Conservation (phyloP, 2,329 filamentous ascomycete species). For the Clonostachys byssicola region DNA sequence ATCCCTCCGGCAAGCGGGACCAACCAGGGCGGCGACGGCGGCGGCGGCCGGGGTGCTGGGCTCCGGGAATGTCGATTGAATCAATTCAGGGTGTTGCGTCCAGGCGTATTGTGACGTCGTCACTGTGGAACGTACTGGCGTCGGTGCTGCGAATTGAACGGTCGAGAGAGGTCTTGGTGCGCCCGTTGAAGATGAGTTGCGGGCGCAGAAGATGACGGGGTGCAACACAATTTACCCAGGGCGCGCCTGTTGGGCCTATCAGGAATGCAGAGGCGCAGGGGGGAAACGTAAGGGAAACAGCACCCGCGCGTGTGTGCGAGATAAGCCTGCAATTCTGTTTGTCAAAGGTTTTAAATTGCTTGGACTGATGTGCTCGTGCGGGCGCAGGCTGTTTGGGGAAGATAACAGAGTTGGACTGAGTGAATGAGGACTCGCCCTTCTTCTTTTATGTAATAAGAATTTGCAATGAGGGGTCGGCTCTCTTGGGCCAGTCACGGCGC, state of each 20-base stretch:
- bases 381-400: constrained; percentile 15
- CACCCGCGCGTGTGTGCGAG: not conserved
- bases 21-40: constrained; percentile 19
- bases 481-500: not conserved
- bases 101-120: constrained; percentile 2
- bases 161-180: constrained; percentile 17
- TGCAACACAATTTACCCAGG: constrained; percentile 12
- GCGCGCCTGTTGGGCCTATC: constrained; percentile 19
- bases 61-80: not conserved
- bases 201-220: constrained; percentile 25
- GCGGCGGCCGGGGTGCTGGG: constrained; percentile 26
- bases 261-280: constrained; percentile 4
- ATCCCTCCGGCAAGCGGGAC: constrained; percentile 40
- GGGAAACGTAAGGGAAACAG: constrained; percentile 4
- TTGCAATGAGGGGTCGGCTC: constrained; percentile 3
- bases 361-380: constrained; percentile 6
- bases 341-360: constrained; percentile 1
- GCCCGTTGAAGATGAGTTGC: constrained; percentile 28
- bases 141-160: constrained; percentile 9
- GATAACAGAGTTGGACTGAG: constrained; percentile 17
- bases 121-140: constrained; percentile 6
- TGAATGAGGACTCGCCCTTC: constrained; percentile 13
- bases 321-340: constrained; percentile 5
- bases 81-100: not conserved
- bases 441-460: constrained; percentile 35